phyloP scores from a whole-genome alignment of 352 stramenopile genomes.

The Phytopythium montanum region DNA sequence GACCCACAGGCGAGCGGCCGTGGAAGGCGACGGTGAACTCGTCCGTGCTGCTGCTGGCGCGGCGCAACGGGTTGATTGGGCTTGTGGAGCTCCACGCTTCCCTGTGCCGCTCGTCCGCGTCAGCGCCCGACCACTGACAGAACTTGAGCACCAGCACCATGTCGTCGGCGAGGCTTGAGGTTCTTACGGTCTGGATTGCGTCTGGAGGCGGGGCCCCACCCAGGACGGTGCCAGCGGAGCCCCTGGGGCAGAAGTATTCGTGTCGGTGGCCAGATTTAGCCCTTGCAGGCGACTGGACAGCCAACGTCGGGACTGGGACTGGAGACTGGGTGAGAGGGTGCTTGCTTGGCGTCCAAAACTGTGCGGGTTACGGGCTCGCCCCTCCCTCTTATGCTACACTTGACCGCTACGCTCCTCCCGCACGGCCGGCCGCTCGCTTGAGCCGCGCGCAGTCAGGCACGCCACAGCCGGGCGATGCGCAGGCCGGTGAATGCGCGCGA shows the following conservation, averaged over 20 bases:
- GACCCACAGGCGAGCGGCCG: slow-evolving; percentile 35
- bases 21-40: slow-evolving; percentile 65
- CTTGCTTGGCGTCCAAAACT: neutral
- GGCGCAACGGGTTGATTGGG: neutral
- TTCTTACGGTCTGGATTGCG: neutral
- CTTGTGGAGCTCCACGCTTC: neutral
- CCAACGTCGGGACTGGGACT: neutral
- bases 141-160: slow-evolving; percentile 49
- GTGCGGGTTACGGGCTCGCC: neutral
- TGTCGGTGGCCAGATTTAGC: neutral
- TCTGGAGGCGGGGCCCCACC: neutral
- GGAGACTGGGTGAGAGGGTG: neutral
- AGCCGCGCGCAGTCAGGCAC: slow-evolving; percentile 37
- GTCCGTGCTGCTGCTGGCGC: neutral
- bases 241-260: neutral
- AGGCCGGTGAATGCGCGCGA: slow-evolving; percentile 24
- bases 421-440: slow-evolving; percentile 1
- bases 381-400: neutral
- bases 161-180: neutral
- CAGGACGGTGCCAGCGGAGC: neutral
- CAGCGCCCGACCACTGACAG: slow-evolving; percentile 28
- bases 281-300: neutral
- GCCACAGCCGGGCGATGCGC: slow-evolving; percentile 17
- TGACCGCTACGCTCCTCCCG: neutral
- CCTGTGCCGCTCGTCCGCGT: neutral